Percentiles rank a stretch among this genome's conserved stretches.
These are phyloP conservation scores for Schizosaccharomyces japonicus DNA, from an alignment of 805 yeast genomes.

Conservation along the genomic window DNA sequence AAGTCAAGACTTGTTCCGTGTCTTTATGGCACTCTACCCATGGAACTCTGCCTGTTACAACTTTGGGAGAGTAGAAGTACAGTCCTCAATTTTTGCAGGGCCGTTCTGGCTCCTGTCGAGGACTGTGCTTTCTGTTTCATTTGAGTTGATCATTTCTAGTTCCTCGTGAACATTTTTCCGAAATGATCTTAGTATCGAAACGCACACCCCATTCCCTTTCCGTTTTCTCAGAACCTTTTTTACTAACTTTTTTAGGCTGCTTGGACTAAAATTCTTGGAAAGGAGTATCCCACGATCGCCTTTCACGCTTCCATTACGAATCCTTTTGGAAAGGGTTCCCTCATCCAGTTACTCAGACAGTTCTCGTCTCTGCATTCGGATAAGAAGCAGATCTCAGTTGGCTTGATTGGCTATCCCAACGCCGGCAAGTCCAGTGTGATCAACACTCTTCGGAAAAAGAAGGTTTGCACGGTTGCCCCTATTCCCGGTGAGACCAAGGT, in stretches of 20 bases:
- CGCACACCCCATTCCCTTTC: no score
- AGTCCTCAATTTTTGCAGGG: constrained; percentile 24
- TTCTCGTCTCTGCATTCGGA: constrained; percentile 76
- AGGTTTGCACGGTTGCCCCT: constrained; percentile 92
- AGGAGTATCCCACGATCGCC: constrained; percentile 80
- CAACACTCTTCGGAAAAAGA: constrained; percentile 78
- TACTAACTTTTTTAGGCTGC: constrained; percentile 44
- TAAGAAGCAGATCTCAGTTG: constrained; percentile 88
- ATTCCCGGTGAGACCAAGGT: constrained; percentile 97
- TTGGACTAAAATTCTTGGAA: constrained; percentile 89
- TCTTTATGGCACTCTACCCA: constrained; percentile 15
- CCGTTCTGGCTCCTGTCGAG: constrained; percentile 26
- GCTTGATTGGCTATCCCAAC: constrained; percentile 92
- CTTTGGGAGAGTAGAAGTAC: constrained; percentile 69
- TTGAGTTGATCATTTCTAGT: constrained; percentile 52
- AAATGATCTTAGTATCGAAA: no score
- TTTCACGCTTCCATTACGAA: constrained; percentile 94
- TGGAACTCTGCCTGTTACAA: constrained; percentile 76
- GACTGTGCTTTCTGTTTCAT: constrained; percentile 28
- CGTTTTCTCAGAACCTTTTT: not conserved
- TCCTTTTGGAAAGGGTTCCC: constrained; percentile 91
- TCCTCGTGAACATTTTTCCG: no score
- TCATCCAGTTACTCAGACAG: constrained; percentile 80
- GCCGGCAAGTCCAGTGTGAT: constrained; percentile 94
- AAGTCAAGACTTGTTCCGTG: constrained; percentile 19